A percentile compares a stretch with the other conserved stretches of the same genome.
These are phyloP conservation scores for Keqinozyma sinolaborantium DNA, from an alignment of 1,139 yeast genomes.

Conservation along the genomic window DNA sequence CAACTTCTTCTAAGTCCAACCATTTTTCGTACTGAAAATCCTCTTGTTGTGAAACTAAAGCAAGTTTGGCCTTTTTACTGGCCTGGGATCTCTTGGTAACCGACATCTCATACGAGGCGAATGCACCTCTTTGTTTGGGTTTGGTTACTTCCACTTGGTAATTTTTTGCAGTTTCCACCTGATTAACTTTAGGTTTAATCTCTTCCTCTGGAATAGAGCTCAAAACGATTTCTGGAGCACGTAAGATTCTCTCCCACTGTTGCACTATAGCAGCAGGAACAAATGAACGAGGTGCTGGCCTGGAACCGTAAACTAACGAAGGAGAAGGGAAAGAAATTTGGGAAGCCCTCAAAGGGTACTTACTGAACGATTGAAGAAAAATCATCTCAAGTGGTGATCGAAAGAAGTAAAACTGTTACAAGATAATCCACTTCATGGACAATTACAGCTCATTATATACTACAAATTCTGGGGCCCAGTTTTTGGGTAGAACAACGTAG, in stretches of 20 bases:
- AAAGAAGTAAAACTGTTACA: no score
- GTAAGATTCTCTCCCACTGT: no score
- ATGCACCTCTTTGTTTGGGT: not conserved
- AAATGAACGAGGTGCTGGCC: no score
- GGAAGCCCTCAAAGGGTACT: constrained; percentile 7
- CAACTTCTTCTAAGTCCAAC: constrained; percentile 3
- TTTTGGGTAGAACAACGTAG: no score
- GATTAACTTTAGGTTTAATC: not conserved
- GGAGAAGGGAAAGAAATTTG: constrained; percentile 38
- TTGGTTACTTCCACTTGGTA: not conserved
- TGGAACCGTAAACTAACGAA: no score
- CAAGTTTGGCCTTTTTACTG: not conserved
- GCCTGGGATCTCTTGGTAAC: not conserved
- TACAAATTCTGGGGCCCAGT: no score
- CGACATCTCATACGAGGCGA: not conserved
- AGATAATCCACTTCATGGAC: no score
- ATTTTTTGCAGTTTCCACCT: not conserved
- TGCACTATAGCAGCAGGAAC: no score
- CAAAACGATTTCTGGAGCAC: no score
- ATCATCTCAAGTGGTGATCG: no score
- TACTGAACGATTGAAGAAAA: not conserved
- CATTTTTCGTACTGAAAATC: not conserved
- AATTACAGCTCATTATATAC: no score
- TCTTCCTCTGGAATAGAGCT: no score
- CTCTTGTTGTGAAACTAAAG: not conserved